Conservation (phyloP, 257 asterid species). For the Solanum chiquidenum region DNA sequence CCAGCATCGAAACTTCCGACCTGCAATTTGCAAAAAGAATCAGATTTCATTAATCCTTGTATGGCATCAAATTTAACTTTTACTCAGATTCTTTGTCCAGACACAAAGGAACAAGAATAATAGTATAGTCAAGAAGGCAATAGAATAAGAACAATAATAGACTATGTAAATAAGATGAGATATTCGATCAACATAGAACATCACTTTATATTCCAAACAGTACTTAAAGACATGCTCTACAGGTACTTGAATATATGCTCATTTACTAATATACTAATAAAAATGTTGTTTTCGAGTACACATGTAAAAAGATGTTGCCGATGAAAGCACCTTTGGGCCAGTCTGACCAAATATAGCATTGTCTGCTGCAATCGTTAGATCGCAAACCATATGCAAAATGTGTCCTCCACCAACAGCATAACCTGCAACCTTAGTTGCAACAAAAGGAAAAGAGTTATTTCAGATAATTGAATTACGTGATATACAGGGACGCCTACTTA, state of each 20-base stretch:
- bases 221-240: not conserved
- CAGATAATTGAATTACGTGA: not conserved
- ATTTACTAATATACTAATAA: not conserved
- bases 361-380: conserved; percentile 87
- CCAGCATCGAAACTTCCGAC: conserved; percentile 99
- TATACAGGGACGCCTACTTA: not conserved
- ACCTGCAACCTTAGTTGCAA: conserved; percentile 74
- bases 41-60: not conserved
- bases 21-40: conserved; percentile 21
- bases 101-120: not conserved
- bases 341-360: conserved; percentile 95
- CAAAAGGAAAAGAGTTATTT: not conserved
- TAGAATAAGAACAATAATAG: not conserved
- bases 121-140: not conserved
- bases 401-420: conserved; percentile 98
- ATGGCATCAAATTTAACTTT: not conserved
- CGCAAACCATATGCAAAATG: conserved; percentile 93
- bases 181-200: not conserved
- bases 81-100: not conserved
- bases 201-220: not conserved
- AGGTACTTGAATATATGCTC: not conserved
- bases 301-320: not conserved
- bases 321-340: conserved; percentile 67
- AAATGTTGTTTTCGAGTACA: not conserved
- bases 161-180: not conserved